Percentiles rank a stretch among this genome's conserved stretches.
These are phyloP conservation scores for Scedosporium aurantiacum DNA, from an alignment of 2,329 filamentous ascomycete genomes.

Conservation along the genomic window DNA sequence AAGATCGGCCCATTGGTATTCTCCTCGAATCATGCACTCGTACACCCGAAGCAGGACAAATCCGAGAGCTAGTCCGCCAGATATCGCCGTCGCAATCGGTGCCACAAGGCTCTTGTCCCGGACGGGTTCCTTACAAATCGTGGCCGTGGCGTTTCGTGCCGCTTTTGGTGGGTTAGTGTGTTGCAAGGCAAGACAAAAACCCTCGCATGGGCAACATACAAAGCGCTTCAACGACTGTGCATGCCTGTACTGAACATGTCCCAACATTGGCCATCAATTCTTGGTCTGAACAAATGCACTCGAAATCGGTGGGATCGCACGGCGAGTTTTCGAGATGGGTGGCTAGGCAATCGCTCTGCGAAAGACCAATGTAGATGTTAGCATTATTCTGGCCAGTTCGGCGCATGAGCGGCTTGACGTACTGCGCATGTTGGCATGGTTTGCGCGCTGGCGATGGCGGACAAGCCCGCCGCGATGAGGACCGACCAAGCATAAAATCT, in stretches of 20 bases:
- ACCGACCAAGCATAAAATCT: too few relatives aligned
- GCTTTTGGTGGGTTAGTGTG: too few relatives aligned
- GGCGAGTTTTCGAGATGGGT: slow-evolving; percentile 3
- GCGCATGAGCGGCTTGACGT: neutral
- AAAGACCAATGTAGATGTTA: too few relatives aligned
- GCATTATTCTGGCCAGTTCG: neutral
- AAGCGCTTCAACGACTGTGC: slow-evolving; percentile 4
- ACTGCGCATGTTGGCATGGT: neutral
- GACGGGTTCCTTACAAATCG: slow-evolving; percentile 4
- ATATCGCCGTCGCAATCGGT: slow-evolving; percentile 4
- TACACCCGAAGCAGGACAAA: neutral
- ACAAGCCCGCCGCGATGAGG: too few relatives aligned
- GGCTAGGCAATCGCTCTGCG: neutral
- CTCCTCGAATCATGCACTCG: neutral
- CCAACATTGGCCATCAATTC: slow-evolving; percentile 3
- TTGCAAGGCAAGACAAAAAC: too few relatives aligned
- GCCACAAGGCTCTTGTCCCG: slow-evolving; percentile 1
- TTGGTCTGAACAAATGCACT: slow-evolving; percentile 5
- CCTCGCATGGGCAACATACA: neutral
- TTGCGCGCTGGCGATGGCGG: too few relatives aligned
- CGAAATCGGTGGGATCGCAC: neutral
- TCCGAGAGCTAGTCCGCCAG: neutral
- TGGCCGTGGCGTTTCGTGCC: neutral
- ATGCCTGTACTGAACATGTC: neutral
- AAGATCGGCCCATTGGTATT: neutral